Percentiles rank a stretch among this genome's conserved stretches.
Evolutionary conservation across 257 asterid genomes (phyloP).

Genomic region (Echites panduratus): DNA sequence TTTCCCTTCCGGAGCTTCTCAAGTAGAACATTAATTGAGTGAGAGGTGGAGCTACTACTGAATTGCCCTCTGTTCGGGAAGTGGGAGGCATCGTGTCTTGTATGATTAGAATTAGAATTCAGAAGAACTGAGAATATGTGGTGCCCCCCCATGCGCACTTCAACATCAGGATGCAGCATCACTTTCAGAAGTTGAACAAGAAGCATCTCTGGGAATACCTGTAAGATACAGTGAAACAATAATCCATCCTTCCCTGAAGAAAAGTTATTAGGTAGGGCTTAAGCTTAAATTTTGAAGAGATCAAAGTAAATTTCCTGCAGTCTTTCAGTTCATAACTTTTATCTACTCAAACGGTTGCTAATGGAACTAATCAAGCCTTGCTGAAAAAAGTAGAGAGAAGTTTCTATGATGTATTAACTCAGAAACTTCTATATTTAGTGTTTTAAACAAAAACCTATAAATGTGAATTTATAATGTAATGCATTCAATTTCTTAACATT

Average conservation of each 20-base stretch:
- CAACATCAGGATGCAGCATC: conserved; percentile 83
- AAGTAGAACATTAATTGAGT: conserved; percentile 77
- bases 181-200: conserved; percentile 78
- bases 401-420: neutral
- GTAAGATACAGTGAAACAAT: conserved; percentile 13
- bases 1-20: conserved; percentile 89
- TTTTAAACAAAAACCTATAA: neutral
- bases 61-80: conserved; percentile 65
- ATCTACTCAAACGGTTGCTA: neutral
- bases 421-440: neutral
- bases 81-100: conserved; percentile 49
- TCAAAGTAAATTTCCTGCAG: too few species aligned
- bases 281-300: neutral
- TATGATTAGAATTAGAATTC: conserved; percentile 57
- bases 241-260: neutral
- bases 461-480: neutral
- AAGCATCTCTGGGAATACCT: conserved; percentile 91
- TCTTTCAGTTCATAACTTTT: neutral
- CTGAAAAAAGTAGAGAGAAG: neutral
- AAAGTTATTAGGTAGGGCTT: neutral
- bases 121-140: conserved; percentile 86
- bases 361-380: neutral
- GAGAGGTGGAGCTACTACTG: conserved; percentile 62
- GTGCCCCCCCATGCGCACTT: conserved; percentile 87
- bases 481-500: neutral